A percentile compares a stretch with the other conserved stretches of the same genome.
Evolutionary conservation across 2,329 filamentous ascomycete genomes (phyloP).

Genomic region (Xylariaceae sp.): DNA sequence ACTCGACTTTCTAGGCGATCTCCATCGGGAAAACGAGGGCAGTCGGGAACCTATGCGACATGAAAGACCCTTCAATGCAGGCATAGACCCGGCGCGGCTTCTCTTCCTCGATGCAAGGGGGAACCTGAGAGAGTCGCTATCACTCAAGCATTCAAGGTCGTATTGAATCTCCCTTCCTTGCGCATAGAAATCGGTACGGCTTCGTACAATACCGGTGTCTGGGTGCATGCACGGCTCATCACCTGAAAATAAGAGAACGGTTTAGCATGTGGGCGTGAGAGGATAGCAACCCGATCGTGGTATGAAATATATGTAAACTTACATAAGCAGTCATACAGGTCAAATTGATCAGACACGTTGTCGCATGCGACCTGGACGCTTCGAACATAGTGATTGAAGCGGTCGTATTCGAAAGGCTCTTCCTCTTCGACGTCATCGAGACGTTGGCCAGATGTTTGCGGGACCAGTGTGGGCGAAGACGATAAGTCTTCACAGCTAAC

Average conservation of each 20-base stretch:
- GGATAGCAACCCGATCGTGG: background rate
- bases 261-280: constrained; percentile 1
- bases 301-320: constrained; percentile 38
- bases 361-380: constrained; percentile 25
- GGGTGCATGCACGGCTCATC: constrained; percentile 57
- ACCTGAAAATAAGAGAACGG: constrained; percentile 37
- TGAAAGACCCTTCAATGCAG: constrained; percentile 56
- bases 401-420: constrained; percentile 66
- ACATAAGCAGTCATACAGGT: constrained; percentile 68
- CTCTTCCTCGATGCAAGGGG: constrained; percentile 47
- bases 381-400: constrained; percentile 43
- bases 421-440: constrained; percentile 85
- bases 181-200: constrained; percentile 35
- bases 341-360: constrained; percentile 36
- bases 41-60: constrained; percentile 61
- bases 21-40: constrained; percentile 48
- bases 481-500: constrained; percentile 46
- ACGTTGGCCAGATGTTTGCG: constrained; percentile 53
- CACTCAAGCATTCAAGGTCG: constrained; percentile 61
- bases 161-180: constrained; percentile 52
- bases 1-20: constrained; percentile 40
- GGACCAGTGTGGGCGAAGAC: constrained; percentile 43
- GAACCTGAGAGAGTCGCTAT: constrained; percentile 49
- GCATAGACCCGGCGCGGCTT: constrained; percentile 51
- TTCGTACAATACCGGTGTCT: constrained; percentile 39